Evolutionary conservation across 441 rosid genomes (phyloP), one percentile per base, ranked within the genome.

Genomic region (Euphorbia neoarborescens): DNA sequence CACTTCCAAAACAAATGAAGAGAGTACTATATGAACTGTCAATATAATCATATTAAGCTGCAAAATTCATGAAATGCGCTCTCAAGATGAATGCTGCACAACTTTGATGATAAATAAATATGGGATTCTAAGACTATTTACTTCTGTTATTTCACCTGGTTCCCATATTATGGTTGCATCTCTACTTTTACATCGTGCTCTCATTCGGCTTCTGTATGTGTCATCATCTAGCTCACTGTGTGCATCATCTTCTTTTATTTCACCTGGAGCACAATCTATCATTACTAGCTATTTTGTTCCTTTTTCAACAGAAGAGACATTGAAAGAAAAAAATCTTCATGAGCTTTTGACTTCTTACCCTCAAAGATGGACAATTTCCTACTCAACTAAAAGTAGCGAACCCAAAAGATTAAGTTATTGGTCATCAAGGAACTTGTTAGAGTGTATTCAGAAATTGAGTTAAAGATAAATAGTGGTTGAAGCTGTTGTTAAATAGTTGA

Each of bases 341-440:
- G 86, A 71, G 97, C 99, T 87, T 88, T 92, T 72, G 82, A 82
- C 77, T 89, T 95, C 76, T 90, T 84, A 54, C 88, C 85, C 74
- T 95, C 95, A 82, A 81, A 76, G 75, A 88, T 81, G 64, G 97
- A 90, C 77, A 95, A 78, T 71, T 83, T 89, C 44, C 97, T 98
- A 77, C 95, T 90, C 86, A 92, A 82, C 96, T 97, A 95, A 84
- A 86, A 90, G 79, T 84, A 92, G 32, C 96, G 86, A 80, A 76
- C 81, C 99, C 99, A 92, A 74, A 92, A 90, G 67, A 86, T 80
- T 71, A 77, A 78, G 76, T 86, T 88, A 71, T 74, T 61, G 53
- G 74, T 77, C 77, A 78, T 66, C 30, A 81, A 74, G 71, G 80
- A 77, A 72, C 54, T 76, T n/a, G n/a, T n/a, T n/a, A n/a, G n/a